A percentile compares a stretch with the other conserved stretches of the same genome.
Evolutionary conservation across 75 land plant species (phyloP).

Genomic region (Cupressus sempervirens): DNA sequence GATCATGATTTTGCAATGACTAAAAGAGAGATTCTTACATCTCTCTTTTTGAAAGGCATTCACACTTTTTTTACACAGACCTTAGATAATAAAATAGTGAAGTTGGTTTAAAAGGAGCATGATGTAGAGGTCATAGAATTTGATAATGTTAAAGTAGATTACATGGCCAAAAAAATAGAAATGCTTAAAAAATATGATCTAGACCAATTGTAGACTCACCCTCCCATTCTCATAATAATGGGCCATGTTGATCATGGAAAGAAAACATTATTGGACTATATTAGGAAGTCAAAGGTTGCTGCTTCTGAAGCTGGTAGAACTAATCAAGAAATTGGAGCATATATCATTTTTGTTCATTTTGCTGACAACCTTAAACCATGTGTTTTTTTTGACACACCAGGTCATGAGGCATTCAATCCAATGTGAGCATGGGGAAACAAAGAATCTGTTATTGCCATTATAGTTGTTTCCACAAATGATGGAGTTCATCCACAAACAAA

Average conservation of each 20-base stretch:
- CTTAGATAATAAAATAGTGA: constrained; percentile 78
- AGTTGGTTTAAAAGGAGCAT: constrained; percentile 82
- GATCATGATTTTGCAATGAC: constrained; percentile 71
- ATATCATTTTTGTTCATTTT: constrained; percentile 70
- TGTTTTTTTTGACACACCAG: constrained; percentile 99
- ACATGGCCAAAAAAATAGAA: constrained; percentile 87
- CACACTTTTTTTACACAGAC: constrained; percentile 60
- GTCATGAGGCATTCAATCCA: constrained; percentile 99
- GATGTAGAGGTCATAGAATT: constrained; percentile 88
- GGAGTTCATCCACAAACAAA: constrained; percentile 96
- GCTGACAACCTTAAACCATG: constrained; percentile 75
- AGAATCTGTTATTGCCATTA: constrained; percentile 92
- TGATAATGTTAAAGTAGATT: constrained; percentile 62
- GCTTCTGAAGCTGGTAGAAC: constrained; percentile 99
- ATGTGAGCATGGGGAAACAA: constrained; percentile 99
- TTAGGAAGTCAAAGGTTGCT: constrained; percentile 92
- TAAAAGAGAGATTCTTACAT: constrained; percentile 74
- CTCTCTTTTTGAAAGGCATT: constrained; percentile 75
- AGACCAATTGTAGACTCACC: constrained; percentile 71
- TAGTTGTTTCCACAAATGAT: constrained; percentile 99
- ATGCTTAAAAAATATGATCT: constrained; percentile 87
- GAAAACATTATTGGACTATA: constrained; percentile 96
- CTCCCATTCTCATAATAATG: constrained; percentile 97
- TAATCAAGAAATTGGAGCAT: constrained; percentile 99
- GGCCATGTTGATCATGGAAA: constrained; percentile 99